Evolutionary conservation across 2,329 filamentous ascomycete genomes (phyloP), one percentile per base, ranked within the genome.

Genomic region (Orbilia brochopaga): DNA sequence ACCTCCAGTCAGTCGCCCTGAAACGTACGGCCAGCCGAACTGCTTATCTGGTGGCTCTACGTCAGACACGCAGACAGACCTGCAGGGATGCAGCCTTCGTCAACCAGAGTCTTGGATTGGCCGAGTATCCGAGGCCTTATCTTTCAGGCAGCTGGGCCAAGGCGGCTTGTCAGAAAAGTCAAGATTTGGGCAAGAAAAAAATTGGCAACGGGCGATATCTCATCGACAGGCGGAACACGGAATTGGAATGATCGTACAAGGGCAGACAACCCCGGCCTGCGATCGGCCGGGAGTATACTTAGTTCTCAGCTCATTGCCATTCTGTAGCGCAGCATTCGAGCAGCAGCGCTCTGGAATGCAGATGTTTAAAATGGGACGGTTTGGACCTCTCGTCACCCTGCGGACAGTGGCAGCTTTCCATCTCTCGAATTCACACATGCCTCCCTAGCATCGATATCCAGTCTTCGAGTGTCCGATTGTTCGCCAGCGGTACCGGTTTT

Each of bases 121-220:
- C 42, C 48, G 30, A 17, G 21, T 48, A 62, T 62, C 57, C 65
- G 65, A 69, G 60, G 46, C 52, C 56, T 62, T 69, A 63, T 69
- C 65, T 69, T 69, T 69, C 37, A 46, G 58, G 65, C 57, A 69
- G 65, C 54, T 69, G 32, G 55, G 44, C 46, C 17, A 58, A 58
- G 58, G 51, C 23, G 23, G 15, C 53, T 63, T 62, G 58, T 48
- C 35, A 21, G 10, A 69, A n/a, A 69, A 69, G 62, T 46, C 57
- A 69, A 62, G 58, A 58, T 69, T 65, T 58, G 19, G 57, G 52
- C 44, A 10, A 52, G 27, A 35, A 46, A 21, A 30, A 58, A 62
- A 62, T 62, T 62, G 57, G 65, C 65, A 69, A 37, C 56, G 58
- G 58, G 65, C 56, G 60, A 17, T 44, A 52, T 56, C 51, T 57